Percentiles rank a stretch among this genome's conserved stretches.
These are phyloP conservation scores for Punica granatum DNA, from an alignment of 345 rosid species.

Conservation along the genomic window DNA sequence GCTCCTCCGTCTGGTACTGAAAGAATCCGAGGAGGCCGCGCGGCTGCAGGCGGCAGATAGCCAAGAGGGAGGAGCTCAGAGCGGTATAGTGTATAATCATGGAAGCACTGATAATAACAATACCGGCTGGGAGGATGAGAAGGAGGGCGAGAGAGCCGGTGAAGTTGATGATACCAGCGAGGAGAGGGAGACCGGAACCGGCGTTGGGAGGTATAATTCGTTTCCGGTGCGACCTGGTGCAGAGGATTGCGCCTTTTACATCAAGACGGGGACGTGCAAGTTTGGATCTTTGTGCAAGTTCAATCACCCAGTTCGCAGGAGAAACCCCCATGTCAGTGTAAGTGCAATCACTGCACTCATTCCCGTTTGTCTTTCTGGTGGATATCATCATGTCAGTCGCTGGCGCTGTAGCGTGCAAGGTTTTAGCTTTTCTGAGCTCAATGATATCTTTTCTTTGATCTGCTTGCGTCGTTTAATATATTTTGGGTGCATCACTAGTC, in stretches of 20 bases:
- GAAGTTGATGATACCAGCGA: constrained; percentile 6
- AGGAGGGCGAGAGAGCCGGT: background rate
- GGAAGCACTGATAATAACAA: background rate
- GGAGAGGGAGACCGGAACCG: constrained; percentile 6
- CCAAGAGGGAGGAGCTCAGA: background rate
- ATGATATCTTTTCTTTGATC: background rate
- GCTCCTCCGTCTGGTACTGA: constrained; percentile 30
- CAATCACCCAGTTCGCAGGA: constrained; percentile 63
- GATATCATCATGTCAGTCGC: background rate
- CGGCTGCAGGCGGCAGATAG: background rate
- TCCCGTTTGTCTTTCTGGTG: background rate
- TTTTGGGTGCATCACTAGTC: background rate
- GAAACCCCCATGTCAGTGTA: constrained; percentile 41
- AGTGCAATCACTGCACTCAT: background rate
- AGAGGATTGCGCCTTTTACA: constrained; percentile 75
- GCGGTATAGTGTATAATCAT: background rate
- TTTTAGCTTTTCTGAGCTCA: background rate
- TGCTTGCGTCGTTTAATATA: background rate
- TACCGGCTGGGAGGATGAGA: constrained; percentile 11
- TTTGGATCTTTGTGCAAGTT: constrained; percentile 82
- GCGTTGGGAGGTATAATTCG: constrained; percentile 13
- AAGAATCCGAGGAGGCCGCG: constrained; percentile 1
- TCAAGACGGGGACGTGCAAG: constrained; percentile 79
- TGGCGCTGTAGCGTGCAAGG: background rate
- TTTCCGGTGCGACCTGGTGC: constrained; percentile 78